A percentile compares a stretch with the other conserved stretches of the same genome.
phyloP scores from a whole-genome alignment of 2,329 filamentous ascomycete species.

The Penicillium olsonii region DNA sequence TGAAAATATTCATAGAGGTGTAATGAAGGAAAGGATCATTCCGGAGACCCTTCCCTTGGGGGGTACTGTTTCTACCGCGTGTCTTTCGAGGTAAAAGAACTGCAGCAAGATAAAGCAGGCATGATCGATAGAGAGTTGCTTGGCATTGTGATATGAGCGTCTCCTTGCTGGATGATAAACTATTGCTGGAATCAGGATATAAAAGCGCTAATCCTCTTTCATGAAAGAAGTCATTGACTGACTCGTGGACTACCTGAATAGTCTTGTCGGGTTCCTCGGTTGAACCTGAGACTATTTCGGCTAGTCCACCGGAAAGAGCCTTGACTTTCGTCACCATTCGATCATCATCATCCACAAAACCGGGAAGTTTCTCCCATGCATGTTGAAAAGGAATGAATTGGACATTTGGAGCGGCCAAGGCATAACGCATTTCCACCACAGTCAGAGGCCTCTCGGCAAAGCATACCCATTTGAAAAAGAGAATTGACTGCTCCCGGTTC shows the following conservation, averaged over 20 bases:
- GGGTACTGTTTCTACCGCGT: no score
- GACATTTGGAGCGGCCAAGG: conserved; percentile 2
- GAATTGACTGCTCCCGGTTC: neutral
- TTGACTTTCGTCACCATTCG: conserved; percentile 5
- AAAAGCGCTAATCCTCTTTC: conserved; percentile 4
- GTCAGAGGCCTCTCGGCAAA: conserved; percentile 12
- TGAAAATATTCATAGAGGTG: conserved; percentile 4
- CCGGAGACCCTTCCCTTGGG: neutral
- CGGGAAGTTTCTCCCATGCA: conserved; percentile 1
- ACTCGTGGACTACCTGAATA: conserved; percentile 3
- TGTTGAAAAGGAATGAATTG: neutral
- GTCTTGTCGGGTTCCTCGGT: no score
- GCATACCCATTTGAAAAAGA: conserved; percentile 13
- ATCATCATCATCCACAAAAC: conserved; percentile 4
- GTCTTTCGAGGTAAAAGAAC: neutral
- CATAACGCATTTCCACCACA: conserved; percentile 11
- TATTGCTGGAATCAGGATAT: no score
- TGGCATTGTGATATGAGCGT: no score
- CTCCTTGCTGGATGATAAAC: no score
- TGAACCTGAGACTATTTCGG: neutral
- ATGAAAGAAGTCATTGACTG: conserved; percentile 9
- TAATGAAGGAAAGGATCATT: neutral
- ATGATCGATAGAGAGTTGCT: conserved; percentile 2
- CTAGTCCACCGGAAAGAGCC: conserved; percentile 8
- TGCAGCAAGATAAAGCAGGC: neutral